Base-by-base conservation (phyloP, 148 eudicot species). In the Chenopodium formosanum region DNA sequence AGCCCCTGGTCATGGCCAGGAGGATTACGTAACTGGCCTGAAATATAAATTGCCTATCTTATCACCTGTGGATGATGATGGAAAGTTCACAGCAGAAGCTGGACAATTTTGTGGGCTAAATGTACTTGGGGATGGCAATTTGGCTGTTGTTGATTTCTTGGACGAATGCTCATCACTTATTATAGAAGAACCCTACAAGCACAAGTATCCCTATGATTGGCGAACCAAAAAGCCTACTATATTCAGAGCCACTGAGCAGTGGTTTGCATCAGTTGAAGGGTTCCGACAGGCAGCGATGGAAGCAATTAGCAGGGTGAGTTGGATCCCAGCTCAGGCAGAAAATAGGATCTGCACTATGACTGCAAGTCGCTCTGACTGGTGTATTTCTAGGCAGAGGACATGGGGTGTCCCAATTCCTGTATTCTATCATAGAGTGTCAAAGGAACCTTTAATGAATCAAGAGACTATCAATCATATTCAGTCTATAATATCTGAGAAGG, bases 131-230 rank as follows among this genome's bases (percentile, higher is more conserved):
- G 85, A 90, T 53, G 99, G 99, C 75, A 97, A 97, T 88, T 75
- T 74, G 77, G 95, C 99, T 64, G 91, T 97, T 70, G 92, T 91
- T 17, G 89, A 92, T 74, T 91, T 78, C 84, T 88, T 97, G 88
- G 98, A 97, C 83, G 89, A 91, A 67, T 76, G 84, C 78, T 87
- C 81, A 75, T 92, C 91, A 40, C 87, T 97, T 86, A 86, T 97
- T 81, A 86, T 92, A 90, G 94, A 91, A 80, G 98, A 97, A 83
- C 93, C 95, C 75, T 94, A 97, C 84, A 90, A 85, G 78, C 99
- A 97, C 89, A 97, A 97, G 87, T 97, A 97, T 83, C 99, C 99
- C 48, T 97, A 94, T 92, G 99, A 97, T 86, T 97, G 99, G 99
- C 89, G 99, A 80, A 92, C 99, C 74, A 97, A 97, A 86, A 91